Percentiles rank a stretch among this genome's conserved stretches.
Conservation (phyloP, 2,329 filamentous ascomycete species). For the Dactylellina drechsleri region DNA sequence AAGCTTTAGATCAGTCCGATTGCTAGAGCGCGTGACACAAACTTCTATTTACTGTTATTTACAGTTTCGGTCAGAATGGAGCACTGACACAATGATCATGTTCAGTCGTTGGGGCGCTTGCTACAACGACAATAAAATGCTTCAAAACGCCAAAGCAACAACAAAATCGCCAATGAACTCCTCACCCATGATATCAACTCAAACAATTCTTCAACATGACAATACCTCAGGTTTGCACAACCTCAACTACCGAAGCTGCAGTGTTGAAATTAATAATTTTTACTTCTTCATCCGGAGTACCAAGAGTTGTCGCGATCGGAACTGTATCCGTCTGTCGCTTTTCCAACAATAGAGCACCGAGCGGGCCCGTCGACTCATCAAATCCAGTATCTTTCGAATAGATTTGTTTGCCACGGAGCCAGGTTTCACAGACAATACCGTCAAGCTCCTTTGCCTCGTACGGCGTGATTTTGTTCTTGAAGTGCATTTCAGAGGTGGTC, state of each 20-base stretch:
- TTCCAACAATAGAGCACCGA: constrained; percentile 67
- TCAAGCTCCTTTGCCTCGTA: constrained; percentile 83
- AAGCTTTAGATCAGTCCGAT: too few relatives aligned
- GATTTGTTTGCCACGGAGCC: constrained; percentile 80
- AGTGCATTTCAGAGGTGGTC: constrained; percentile 81
- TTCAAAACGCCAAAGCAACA: not conserved
- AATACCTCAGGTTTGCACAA: constrained; percentile 21
- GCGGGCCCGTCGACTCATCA: constrained; percentile 68
- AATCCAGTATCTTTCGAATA: constrained; percentile 72
- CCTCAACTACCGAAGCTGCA: constrained; percentile 16
- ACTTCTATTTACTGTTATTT: too few relatives aligned
- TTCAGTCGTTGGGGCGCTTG: too few relatives aligned
- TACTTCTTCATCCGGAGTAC: constrained; percentile 16
- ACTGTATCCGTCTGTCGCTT: constrained; percentile 55
- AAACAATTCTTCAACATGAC: not conserved
- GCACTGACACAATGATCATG: too few relatives aligned
- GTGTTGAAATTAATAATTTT: constrained; percentile 18
- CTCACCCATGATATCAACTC: constrained; percentile 5
- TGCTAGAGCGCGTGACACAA: too few relatives aligned
- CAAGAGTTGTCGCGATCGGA: constrained; percentile 32
- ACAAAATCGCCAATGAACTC: constrained; percentile 19
- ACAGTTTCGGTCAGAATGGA: too few relatives aligned
- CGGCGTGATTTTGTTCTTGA: constrained; percentile 90
- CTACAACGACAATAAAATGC: too few relatives aligned
- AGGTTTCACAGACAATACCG: constrained; percentile 85